Evolutionary conservation across 2,329 filamentous ascomycete genomes (phyloP).

Genomic region (Paraconiothyrium sp.): DNA sequence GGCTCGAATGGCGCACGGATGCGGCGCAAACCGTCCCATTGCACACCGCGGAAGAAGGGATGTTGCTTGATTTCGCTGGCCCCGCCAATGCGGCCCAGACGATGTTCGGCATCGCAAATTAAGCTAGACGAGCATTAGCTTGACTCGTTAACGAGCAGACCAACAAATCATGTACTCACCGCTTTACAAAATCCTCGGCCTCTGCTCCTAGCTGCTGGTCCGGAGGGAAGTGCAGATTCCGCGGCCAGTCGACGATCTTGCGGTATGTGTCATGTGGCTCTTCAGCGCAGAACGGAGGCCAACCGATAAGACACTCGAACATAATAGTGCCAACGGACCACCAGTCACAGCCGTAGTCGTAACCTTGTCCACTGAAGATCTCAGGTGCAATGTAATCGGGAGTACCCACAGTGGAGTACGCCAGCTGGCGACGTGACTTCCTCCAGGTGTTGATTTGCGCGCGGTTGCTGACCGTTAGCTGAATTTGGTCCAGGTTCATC

Average conservation of each 20-base stretch:
- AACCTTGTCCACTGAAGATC: conserved; percentile 96
- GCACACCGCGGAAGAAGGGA: conserved; percentile 94
- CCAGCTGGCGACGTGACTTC: conserved; percentile 92
- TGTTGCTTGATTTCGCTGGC: conserved; percentile 94
- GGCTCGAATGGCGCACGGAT: conserved; percentile 98
- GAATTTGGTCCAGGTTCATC: conserved; percentile 96
- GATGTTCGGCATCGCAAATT: conserved; percentile 92
- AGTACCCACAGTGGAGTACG: conserved; percentile 97
- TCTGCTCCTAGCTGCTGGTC: conserved; percentile 89
- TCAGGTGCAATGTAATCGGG: conserved; percentile 99
- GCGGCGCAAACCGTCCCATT: conserved; percentile 89
- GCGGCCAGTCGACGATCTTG: conserved; percentile 98
- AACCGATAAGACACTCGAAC: conserved; percentile 98
- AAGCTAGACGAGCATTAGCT: conserved; percentile 66
- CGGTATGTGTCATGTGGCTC: conserved; percentile 97
- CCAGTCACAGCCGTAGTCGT: conserved; percentile 98
- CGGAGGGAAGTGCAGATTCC: conserved; percentile 94
- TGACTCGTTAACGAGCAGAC: conserved; percentile 21
- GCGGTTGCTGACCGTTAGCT: conserved; percentile 96
- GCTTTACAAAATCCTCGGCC: conserved; percentile 90
- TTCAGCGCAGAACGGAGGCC: conserved; percentile 98
- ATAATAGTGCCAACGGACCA: conserved; percentile 99
- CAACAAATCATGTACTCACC: conserved; percentile 63
- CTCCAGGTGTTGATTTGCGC: conserved; percentile 99
- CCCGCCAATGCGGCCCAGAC: conserved; percentile 82